These are phyloP conservation scores for Rubus parviflorus DNA, from an alignment of 306 rosid species.

Conservation along the genomic window DNA sequence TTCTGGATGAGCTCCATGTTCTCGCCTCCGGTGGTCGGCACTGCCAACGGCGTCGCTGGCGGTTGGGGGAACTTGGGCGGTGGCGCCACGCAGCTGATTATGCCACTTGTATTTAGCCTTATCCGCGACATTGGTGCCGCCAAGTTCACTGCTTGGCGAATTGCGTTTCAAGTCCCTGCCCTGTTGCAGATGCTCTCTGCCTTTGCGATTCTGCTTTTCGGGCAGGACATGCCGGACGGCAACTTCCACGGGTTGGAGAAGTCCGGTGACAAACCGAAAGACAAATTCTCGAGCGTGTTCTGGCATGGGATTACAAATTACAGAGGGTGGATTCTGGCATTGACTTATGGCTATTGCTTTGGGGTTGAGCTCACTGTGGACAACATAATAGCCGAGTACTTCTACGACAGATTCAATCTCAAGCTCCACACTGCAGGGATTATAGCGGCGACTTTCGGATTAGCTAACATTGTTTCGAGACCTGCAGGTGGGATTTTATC, in stretches of 20 bases:
- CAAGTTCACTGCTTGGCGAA: conserved; percentile 79
- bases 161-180: conserved; percentile 75
- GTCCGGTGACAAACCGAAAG: conserved; percentile 62
- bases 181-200: conserved; percentile 69
- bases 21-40: conserved; percentile 62
- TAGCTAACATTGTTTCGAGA: conserved; percentile 68
- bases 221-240: conserved; percentile 82
- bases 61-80: conserved; percentile 96
- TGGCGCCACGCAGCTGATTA: conserved; percentile 84
- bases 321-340: conserved; percentile 82
- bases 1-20: conserved; percentile 99
- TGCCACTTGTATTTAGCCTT: conserved; percentile 70
- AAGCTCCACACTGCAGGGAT: conserved; percentile 73
- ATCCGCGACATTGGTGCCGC: conserved; percentile 49
- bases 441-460: conserved; percentile 74
- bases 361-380: conserved; percentile 83
- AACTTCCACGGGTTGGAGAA: conserved; percentile 52
- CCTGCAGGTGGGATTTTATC: conserved; percentile 77
- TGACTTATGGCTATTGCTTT: conserved; percentile 84
- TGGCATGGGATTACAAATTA: conserved; percentile 56
- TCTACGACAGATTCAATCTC: conserved; percentile 68
- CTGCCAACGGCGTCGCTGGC: conserved; percentile 70
- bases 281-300: conserved; percentile 51
- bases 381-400: conserved; percentile 79
- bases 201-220: conserved; percentile 46